Conservation (phyloP, 2,329 filamentous ascomycete genomes). For the Cephalotrichum gorgonifer region DNA sequence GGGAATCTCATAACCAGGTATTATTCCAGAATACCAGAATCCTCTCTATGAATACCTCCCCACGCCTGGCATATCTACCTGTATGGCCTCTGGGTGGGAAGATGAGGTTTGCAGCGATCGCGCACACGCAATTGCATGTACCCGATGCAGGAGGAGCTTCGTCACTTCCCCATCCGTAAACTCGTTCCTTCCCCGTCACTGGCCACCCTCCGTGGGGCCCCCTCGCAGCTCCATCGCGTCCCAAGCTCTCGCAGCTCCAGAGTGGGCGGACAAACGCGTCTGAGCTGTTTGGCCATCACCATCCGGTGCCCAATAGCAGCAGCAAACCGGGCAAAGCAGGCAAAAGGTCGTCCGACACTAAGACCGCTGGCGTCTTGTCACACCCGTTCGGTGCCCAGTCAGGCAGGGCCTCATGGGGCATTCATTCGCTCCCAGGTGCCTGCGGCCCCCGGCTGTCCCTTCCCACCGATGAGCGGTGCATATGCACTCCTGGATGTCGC, state of each 20-base stretch:
- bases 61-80: no score
- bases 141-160: neutral
- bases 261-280: neutral
- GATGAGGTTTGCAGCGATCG: no score
- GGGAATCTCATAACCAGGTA: no score
- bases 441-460: neutral
- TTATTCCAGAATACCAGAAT: no score
- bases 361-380: neutral
- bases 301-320: slow-evolving; percentile 1
- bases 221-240: neutral
- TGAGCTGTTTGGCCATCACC: neutral
- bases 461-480: slow-evolving; percentile 1
- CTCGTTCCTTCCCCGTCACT: neutral
- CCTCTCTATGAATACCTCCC: no score
- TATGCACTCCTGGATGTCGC: slow-evolving; percentile 6
- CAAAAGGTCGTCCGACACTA: neutral
- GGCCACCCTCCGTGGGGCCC: neutral
- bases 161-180: neutral
- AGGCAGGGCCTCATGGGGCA: no score
- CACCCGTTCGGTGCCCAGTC: neutral
- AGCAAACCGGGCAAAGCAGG: neutral
- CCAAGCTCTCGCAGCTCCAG: neutral
- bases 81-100: no score
- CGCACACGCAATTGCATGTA: neutral
- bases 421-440: neutral